Conservation (phyloP, 2,329 filamentous ascomycete genomes). For the Monosporascus sp. region DNA sequence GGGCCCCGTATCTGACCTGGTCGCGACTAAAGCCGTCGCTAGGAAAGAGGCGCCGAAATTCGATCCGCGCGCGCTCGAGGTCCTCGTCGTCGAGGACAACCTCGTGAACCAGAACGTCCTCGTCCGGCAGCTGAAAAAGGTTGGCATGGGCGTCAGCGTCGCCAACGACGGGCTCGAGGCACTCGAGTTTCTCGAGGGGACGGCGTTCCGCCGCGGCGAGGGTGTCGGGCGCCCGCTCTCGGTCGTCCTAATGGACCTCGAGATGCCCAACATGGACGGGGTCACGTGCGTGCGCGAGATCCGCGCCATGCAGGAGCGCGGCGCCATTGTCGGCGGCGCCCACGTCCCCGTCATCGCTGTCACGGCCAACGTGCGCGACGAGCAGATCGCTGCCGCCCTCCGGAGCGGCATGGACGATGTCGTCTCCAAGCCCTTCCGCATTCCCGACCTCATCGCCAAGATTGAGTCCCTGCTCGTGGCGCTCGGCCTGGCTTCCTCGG, state of each 20-base stretch:
- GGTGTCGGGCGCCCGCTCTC: conserved; percentile 9
- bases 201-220: conserved; percentile 7
- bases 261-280: conserved; percentile 24
- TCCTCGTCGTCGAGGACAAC: conserved; percentile 57
- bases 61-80: conserved; percentile 7
- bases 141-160: conserved; percentile 45
- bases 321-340: conserved; percentile 15
- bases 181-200: conserved; percentile 24
- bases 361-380: conserved; percentile 38
- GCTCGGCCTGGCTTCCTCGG: background rate
- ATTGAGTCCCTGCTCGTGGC: conserved; percentile 26
- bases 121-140: conserved; percentile 42
- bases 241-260: conserved; percentile 22
- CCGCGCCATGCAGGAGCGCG: conserved; percentile 30
- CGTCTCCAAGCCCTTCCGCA: conserved; percentile 53
- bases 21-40: conserved; percentile 10
- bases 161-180: conserved; percentile 54
- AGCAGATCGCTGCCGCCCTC: conserved; percentile 32
- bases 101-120: conserved; percentile 55
- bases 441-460: conserved; percentile 38
- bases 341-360: conserved; percentile 41
- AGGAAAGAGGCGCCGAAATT: conserved; percentile 10
- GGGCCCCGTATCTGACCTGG: conserved; percentile 13
- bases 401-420: conserved; percentile 43
- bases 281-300: conserved; percentile 36